phyloP scores from a whole-genome alignment of 495 filamentous ascomycete species.

The Penicillium ucsense region DNA sequence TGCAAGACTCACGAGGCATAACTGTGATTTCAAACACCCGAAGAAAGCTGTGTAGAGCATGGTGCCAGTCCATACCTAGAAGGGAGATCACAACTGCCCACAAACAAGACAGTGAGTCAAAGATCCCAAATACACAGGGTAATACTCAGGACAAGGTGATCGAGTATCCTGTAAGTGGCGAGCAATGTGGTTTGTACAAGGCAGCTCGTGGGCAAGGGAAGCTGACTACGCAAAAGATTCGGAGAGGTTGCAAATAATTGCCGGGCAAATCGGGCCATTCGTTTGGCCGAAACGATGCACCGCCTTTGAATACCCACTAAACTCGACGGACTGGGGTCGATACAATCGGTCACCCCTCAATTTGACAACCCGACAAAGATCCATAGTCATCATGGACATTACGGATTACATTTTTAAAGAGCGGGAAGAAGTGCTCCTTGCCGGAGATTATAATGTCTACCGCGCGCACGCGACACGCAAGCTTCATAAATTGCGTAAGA shows the following conservation, averaged over 20 bases:
- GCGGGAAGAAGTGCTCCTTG: slow-evolving; percentile 70
- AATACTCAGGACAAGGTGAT: too few species aligned
- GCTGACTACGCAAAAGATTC: slow-evolving; percentile 12
- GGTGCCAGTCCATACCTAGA: slow-evolving; percentile 15
- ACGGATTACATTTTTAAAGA: slow-evolving; percentile 70
- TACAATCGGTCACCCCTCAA: slow-evolving; percentile 13
- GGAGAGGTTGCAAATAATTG: slow-evolving; percentile 17
- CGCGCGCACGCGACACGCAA: slow-evolving; percentile 69
- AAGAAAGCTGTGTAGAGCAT: slow-evolving; percentile 10
- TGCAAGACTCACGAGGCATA: background rate
- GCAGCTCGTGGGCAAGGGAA: background rate
- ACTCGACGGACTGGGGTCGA: background rate
- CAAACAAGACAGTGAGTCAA: too few species aligned
- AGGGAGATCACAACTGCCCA: background rate
- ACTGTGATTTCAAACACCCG: background rate
- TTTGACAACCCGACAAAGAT: background rate
- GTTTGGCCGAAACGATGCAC: slow-evolving; percentile 32
- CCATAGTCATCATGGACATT: slow-evolving; percentile 61
- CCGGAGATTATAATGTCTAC: slow-evolving; percentile 85
- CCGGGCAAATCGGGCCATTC: slow-evolving; percentile 24
- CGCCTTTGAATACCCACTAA: slow-evolving; percentile 17
- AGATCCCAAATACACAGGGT: too few species aligned
- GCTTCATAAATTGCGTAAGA: slow-evolving; percentile 74
- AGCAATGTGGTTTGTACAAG: background rate
- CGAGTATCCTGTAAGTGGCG: background rate